These are phyloP conservation scores for Phytophthora tentaculata DNA, from an alignment of 352 stramenopile species.

Conservation along the genomic window DNA sequence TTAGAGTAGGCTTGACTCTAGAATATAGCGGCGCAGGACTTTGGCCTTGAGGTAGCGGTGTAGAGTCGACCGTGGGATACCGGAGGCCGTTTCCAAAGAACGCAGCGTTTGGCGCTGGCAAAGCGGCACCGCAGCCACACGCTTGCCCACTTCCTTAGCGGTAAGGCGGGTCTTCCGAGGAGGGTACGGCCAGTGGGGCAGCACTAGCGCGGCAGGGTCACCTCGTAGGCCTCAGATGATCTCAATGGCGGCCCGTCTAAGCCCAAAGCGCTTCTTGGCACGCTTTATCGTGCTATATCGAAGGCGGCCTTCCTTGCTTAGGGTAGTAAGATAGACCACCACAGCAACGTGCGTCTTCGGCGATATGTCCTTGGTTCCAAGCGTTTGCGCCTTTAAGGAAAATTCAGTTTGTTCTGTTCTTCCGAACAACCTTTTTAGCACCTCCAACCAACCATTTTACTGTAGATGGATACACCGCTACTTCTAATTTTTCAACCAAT, in stretches of 20 bases:
- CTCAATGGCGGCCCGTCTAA: not conserved
- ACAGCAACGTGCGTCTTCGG: conserved; percentile 5
- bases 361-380: conserved; percentile 4
- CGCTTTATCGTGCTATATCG: not conserved
- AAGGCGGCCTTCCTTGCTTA: conserved; percentile 8
- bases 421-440: not conserved
- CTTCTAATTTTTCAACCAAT: not conserved
- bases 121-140: conserved; percentile 3
- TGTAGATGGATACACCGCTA: not conserved
- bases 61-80: not conserved
- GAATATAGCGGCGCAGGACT: not conserved
- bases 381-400: not conserved
- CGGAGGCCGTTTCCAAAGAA: not conserved
- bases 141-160: not conserved
- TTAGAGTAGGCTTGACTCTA: not conserved
- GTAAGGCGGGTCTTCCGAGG: not conserved
- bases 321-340: conserved; percentile 8
- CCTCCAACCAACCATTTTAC: conserved; percentile 1
- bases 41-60: not conserved
- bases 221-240: not conserved
- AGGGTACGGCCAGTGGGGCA: not conserved
- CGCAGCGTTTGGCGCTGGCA: not conserved
- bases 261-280: not conserved
- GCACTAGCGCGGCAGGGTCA: not conserved
- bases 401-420: not conserved